Base-by-base conservation (phyloP, 768 basidiomycete species). In the Amanita exitialis region DNA sequence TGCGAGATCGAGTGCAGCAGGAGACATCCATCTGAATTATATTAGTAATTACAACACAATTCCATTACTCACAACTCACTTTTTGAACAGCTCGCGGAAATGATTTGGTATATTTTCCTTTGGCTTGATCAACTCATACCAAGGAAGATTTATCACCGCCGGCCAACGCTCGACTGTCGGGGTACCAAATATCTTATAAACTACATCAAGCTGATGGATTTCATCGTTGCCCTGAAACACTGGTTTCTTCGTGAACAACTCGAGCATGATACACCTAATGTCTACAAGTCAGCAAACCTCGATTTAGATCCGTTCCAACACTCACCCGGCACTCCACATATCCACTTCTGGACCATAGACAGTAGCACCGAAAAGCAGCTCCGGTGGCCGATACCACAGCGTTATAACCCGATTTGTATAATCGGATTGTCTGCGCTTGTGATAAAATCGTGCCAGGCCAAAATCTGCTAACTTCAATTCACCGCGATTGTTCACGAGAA, bases 381-480 rank as follows among this genome's bases (percentile, higher is more conserved):
- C 96, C 8, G 95, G 96, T 4, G 93, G 90, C 51, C 96, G 79
- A 66, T 99, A 99, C 96, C 96, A 98, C 44, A 96, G 77, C 0
- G 96, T 99, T 57, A 99, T 98, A 45, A 99, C 96, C 28, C 96
- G 79, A 64, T 99, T 99, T n/a, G 96, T 99, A 63, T 99, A 98
- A 62, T 99, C 96, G 51, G 83, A 85, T 49, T 79, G 77, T 43
- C 90, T 75, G 6, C 87, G 82, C 65, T 94, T 95, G 65, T 92
- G 86, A 67, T 95, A 99, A 64, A 97, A 90, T 46, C 96, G 79
- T 6, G 96, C 96, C 13, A 99, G 77, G 38, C 96, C 96, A 66
- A 99, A 99, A 68, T 99, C 96, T 7, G 80, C 96, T 15, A 99
- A 77, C 69, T 98, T 98, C 53, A 99, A 76, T 65, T 95, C 90